Base-by-base conservation (phyloP, 2,329 filamentous ascomycete genomes). In the Esteya vermicola region DNA sequence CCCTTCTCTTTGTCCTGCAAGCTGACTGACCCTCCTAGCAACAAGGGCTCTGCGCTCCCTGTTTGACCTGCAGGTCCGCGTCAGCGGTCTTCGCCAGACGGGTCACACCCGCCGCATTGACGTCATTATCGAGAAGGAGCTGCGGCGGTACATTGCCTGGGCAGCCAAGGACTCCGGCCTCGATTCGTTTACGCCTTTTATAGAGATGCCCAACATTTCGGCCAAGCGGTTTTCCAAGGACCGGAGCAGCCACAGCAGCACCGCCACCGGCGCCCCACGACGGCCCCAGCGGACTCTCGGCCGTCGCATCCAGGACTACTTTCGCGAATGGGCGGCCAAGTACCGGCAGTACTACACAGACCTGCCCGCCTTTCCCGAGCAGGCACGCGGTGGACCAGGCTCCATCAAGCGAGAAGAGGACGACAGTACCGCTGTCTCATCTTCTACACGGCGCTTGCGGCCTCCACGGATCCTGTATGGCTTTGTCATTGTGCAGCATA, bases 401-500 rank as follows among this genome's bases (percentile, higher is more conserved):
- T 14, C 12, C n/a, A 28, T 28, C 25, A 21, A 26, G 22, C 16
- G 19, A 3, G n/a, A 30, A 14, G 13, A 31, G 8, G 28, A 23
- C 2, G 36, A 19, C 23, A 13, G n/a, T 16, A 9, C 6, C 34
- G 10, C 13, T 9, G 6, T 6, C 20, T 7, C 9, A 4, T 7
- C 6, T 12, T 10, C 19, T 4, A 12, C 16, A 3, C 42, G 40
- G 2, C 44, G 41, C 3, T 33, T 48, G 6, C 43, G 42, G 13
- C 41, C 46, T 18, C 54, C 55, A 0, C 54, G 57, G 6, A 49
- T 57, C 9, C 48, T 60, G n/a, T 59, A 54, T 41, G 52, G 50
- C 7, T 57, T 74, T 60, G 49, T 71, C 57, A 49, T 75, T 58
- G 31, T 59, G 57, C 45, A 73, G 55, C 57, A 76, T 64, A 52